phyloP scores from a whole-genome alignment of 2,329 filamentous ascomycete species.

The Aureobasidium melanogenum region DNA sequence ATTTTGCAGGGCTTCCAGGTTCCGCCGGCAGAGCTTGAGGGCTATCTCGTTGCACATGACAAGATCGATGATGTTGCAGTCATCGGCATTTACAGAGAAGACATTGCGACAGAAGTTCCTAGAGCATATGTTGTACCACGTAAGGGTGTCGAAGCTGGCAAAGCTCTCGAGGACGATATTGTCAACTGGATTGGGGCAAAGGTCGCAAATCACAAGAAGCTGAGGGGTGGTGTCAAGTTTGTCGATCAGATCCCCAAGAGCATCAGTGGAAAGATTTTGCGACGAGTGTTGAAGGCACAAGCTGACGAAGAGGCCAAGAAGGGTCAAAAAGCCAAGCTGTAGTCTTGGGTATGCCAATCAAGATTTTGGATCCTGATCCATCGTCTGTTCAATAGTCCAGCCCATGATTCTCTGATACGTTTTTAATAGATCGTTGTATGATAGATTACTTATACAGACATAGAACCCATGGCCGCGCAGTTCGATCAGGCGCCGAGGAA shows the following conservation, averaged over 20 bases:
- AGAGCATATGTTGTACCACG: constrained; percentile 38
- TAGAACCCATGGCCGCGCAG: neutral
- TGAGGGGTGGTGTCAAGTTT: constrained; percentile 39
- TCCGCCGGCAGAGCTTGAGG: constrained; percentile 40
- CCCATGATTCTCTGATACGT: neutral
- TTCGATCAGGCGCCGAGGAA: neutral
- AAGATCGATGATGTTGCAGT: constrained; percentile 37
- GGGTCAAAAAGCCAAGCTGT: constrained; percentile 33
- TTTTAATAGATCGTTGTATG: neutral
- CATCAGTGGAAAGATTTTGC: constrained; percentile 39
- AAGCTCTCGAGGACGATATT: constrained; percentile 31
- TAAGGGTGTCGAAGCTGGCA: constrained; percentile 23
- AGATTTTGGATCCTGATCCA: neutral
- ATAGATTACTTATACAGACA: neutral
- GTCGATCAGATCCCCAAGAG: constrained; percentile 40
- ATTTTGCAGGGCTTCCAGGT: constrained; percentile 34
- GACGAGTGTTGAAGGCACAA: constrained; percentile 36
- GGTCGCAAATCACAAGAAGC: constrained; percentile 39
- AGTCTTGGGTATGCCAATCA: neutral
- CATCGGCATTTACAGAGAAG: constrained; percentile 36
- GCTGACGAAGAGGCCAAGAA: constrained; percentile 32
- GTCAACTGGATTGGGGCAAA: constrained; percentile 34
- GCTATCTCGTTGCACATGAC: constrained; percentile 33
- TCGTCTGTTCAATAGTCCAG: too few relatives aligned
- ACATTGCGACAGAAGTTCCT: constrained; percentile 38